Evolutionary conservation across 2,329 filamentous ascomycete species (phyloP).

Genomic region (Colletotrichum ledebouriae): DNA sequence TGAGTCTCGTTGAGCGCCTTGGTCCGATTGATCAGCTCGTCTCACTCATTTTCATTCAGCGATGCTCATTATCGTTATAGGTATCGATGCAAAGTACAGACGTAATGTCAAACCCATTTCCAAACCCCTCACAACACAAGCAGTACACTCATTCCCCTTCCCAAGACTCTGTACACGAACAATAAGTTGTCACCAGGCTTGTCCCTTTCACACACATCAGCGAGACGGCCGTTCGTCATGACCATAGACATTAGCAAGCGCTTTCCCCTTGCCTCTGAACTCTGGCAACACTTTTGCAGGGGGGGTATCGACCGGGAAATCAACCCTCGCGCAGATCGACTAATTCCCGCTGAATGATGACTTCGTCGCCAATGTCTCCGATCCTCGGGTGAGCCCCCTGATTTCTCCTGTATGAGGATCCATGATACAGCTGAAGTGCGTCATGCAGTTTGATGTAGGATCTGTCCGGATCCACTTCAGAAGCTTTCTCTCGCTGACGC

Average conservation of each 20-base stretch:
- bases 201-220: no score
- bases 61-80: neutral
- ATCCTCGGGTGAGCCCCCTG: conserved; percentile 53
- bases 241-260: no score
- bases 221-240: no score
- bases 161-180: no score
- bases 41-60: neutral
- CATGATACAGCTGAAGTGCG: conserved; percentile 70
- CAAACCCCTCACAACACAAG: neutral
- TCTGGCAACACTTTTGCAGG: no score
- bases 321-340: no score
- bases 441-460: conserved; percentile 68
- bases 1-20: neutral
- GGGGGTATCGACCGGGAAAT: no score
- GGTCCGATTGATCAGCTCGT: neutral
- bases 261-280: no score
- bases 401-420: conserved; percentile 64
- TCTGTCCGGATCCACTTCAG: conserved; percentile 63
- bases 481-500: conserved; percentile 51
- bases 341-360: no score
- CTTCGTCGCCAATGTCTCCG: neutral
- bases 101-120: no score
- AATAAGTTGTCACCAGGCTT: no score
- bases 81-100: no score
- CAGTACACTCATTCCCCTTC: neutral